A percentile compares a stretch with the other conserved stretches of the same genome.
phyloP scores from a whole-genome alignment of 73 alveolate species.

The Paramecium bursaria region DNA sequence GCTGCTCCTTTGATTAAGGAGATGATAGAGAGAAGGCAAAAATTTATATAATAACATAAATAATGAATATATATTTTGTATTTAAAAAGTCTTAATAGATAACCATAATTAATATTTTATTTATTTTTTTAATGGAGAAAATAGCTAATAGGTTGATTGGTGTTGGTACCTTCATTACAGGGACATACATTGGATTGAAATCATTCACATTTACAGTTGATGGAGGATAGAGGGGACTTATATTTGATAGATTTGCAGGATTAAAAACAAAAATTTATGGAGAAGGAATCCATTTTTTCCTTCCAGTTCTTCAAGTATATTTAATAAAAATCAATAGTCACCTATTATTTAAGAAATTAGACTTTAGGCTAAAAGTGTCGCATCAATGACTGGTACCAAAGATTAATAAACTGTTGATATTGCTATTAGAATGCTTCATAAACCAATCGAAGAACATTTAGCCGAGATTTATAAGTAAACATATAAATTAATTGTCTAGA shows the following conservation, averaged over 20 bases:
- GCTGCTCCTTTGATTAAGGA: conserved; percentile 60
- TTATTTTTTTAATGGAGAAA: conserved; percentile 60
- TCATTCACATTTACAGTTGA: conserved; percentile 82
- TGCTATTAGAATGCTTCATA: conserved; percentile 79
- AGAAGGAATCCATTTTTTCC: conserved; percentile 88
- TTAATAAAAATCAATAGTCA: conserved; percentile 54
- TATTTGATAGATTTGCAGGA: conserved; percentile 82
- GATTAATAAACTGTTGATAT: conserved; percentile 85
- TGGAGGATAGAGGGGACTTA: conserved; percentile 89
- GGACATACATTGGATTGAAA: conserved; percentile 16
- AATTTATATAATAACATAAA: too few species aligned
- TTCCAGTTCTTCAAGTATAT: conserved; percentile 76
- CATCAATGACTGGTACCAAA: conserved; percentile 87
- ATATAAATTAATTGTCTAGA: neutral
- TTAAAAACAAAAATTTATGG: conserved; percentile 75
- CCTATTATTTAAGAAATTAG: conserved; percentile 84
- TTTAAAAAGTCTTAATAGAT: too few species aligned
- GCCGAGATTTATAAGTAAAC: conserved; percentile 78
- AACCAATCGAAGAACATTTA: conserved; percentile 79
- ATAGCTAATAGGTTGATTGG: conserved; percentile 9
- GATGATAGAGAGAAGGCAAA: conserved; percentile 34
- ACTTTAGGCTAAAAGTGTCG: conserved; percentile 76
- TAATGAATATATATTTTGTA: too few species aligned
- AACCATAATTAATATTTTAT: too few species aligned
- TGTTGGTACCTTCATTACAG: conserved; percentile 3